Conservation (phyloP, 441 rosid species). For the Erodium chrysanthum region DNA sequence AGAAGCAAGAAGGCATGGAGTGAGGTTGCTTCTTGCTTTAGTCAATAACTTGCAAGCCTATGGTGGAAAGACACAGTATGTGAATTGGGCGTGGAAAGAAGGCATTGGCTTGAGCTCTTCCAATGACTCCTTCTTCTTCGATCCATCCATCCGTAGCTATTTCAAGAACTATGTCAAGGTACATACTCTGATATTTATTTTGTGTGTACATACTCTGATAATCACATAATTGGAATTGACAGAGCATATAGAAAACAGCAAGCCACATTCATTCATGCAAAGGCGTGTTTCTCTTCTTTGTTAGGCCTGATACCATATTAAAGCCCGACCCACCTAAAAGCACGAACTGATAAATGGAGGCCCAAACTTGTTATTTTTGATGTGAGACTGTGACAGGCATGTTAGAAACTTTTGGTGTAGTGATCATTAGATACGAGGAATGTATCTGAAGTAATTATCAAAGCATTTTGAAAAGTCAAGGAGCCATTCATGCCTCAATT, state of each 20-base stretch:
- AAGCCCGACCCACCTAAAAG: too few species aligned
- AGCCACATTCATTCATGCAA: too few species aligned
- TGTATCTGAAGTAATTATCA: not conserved
- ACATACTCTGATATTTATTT: too few species aligned
- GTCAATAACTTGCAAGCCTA: conserved; percentile 76
- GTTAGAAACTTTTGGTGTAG: not conserved
- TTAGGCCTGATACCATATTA: too few species aligned
- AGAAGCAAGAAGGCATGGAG: conserved; percentile 56
- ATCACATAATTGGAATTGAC: too few species aligned
- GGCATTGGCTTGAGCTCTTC: conserved; percentile 83
- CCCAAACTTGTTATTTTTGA: too few species aligned
- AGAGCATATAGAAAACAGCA: too few species aligned
- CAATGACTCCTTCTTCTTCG: conserved; percentile 89
- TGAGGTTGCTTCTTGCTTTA: conserved; percentile 71
- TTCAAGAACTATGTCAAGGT: conserved; percentile 72
- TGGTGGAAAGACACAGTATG: conserved; percentile 90
- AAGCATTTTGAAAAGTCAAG: not conserved
- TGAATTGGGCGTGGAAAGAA: conserved; percentile 93
- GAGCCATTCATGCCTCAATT: not conserved
- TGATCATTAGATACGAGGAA: not conserved
- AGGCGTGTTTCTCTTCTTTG: too few species aligned
- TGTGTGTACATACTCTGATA: too few species aligned
- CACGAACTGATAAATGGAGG: too few species aligned
- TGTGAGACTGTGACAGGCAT: not conserved
- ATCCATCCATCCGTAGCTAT: conserved; percentile 78